Evolutionary conservation across 2,329 filamentous ascomycete genomes (phyloP).

Genomic region (Dendryphion nanum): DNA sequence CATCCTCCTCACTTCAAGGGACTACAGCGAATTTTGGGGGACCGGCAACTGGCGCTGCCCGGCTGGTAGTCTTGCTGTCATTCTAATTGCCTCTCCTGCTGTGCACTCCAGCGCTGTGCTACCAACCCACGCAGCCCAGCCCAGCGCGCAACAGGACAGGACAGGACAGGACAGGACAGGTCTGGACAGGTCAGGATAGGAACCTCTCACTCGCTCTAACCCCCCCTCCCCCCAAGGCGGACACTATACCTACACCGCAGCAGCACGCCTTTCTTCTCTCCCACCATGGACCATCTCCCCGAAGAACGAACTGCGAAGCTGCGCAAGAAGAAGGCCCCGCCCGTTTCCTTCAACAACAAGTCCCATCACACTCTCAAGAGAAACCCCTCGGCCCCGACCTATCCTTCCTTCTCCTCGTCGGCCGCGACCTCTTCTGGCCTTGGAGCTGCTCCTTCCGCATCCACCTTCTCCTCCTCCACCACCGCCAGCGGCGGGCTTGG

Average conservation of each 20-base stretch:
- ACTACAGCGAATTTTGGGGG: no score
- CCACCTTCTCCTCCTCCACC: neutral
- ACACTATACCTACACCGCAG: neutral
- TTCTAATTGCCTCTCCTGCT: no score
- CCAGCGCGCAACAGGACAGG: constrained; percentile 1
- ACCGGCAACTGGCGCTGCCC: no score
- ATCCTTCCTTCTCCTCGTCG: constrained; percentile 17
- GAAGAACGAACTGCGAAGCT: neutral
- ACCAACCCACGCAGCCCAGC: no score
- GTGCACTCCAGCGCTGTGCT: no score
- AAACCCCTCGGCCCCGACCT: constrained; percentile 25
- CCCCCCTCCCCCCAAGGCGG: neutral
- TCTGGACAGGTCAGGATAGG: neutral
- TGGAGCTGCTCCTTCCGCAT: neutral
- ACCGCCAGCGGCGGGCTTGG: neutral
- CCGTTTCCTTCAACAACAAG: constrained; percentile 20
- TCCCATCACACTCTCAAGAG: constrained; percentile 12
- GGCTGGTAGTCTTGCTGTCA: no score
- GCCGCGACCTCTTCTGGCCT: neutral
- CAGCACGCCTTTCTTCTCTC: neutral
- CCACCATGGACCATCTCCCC: neutral
- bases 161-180: neutral
- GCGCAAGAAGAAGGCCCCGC: constrained; percentile 2
- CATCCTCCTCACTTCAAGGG: no score
- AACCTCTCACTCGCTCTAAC: neutral